Percentiles rank a stretch among this genome's conserved stretches.
These are phyloP conservation scores for Gloeophyllum trabeum DNA, from an alignment of 768 basidiomycete species.

Conservation along the genomic window DNA sequence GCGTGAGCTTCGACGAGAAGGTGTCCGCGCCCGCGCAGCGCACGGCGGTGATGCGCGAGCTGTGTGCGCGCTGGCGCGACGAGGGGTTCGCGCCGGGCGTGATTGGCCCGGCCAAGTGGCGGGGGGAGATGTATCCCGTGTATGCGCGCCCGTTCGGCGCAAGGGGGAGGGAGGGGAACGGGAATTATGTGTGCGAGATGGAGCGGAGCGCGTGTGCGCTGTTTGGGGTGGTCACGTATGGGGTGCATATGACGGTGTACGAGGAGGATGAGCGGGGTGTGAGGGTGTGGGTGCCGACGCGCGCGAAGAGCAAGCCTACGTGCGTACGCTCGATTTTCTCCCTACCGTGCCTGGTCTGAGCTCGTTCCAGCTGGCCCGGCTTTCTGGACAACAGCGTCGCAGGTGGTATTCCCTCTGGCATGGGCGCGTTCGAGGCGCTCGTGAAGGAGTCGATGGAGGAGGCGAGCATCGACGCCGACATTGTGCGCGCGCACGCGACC, in stretches of 20 bases:
- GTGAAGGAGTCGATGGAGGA: constrained; percentile 94
- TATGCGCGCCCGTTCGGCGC: constrained; percentile 62
- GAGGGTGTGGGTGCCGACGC: constrained; percentile 79
- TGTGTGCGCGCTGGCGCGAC: constrained; percentile 73
- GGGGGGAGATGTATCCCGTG: constrained; percentile 73
- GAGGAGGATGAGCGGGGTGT: constrained; percentile 23
- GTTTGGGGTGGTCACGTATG: constrained; percentile 86
- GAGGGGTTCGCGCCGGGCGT: constrained; percentile 45
- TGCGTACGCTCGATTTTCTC: constrained; percentile 23
- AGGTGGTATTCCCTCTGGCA: constrained; percentile 83
- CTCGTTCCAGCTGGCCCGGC: constrained; percentile 57
- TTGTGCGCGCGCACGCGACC: constrained; percentile 49
- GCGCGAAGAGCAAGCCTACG: constrained; percentile 85
- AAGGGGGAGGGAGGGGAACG: constrained; percentile 16
- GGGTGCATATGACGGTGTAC: constrained; percentile 83
- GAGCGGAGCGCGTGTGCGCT: constrained; percentile 83
- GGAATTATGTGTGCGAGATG: constrained; percentile 76
- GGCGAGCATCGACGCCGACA: constrained; percentile 62
- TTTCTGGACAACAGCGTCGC: constrained; percentile 86
- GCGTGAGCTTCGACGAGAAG: constrained; percentile 38
- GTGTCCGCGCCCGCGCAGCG: constrained; percentile 48
- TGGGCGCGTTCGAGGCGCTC: constrained; percentile 57
- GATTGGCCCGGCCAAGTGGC: constrained; percentile 74
- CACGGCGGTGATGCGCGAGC: constrained; percentile 45
- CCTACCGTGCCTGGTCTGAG: background rate